Evolutionary conservation across 495 filamentous ascomycete genomes (phyloP).

Genomic region (Friedmanniomyces simplex): DNA sequence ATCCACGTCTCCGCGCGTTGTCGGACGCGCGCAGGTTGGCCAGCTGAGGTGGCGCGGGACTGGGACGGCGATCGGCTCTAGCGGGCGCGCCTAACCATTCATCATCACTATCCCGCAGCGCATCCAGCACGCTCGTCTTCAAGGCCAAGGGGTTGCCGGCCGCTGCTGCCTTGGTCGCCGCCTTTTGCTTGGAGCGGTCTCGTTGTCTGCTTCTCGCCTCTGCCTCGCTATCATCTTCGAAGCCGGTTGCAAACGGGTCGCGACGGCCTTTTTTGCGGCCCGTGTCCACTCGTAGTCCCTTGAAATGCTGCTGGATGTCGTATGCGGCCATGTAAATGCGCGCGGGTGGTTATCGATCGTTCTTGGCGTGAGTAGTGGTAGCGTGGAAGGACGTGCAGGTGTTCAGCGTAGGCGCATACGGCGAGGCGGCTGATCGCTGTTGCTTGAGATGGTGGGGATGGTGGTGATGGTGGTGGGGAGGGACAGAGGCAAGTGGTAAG

Average conservation of each 20-base stretch:
- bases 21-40: constrained; percentile 6
- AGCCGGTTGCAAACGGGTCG: constrained; percentile 19
- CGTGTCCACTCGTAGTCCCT: constrained; percentile 13
- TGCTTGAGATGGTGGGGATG: neutral
- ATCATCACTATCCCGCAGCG: constrained; percentile 10
- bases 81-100: constrained; percentile 5
- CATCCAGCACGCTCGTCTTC: neutral
- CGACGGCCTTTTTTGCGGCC: constrained; percentile 14
- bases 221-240: constrained; percentile 23
- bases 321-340: constrained; percentile 17
- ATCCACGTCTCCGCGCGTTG: constrained; percentile 9
- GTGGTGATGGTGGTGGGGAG: neutral
- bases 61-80: constrained; percentile 13
- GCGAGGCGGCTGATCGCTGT: too few relatives aligned
- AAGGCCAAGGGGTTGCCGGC: neutral
- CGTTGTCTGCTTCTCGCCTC: constrained; percentile 8
- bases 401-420: too few relatives aligned
- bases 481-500: neutral
- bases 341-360: neutral
- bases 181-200: constrained; percentile 5
- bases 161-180: neutral
- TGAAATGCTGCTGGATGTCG: constrained; percentile 19
- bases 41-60: constrained; percentile 13
- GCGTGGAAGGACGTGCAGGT: too few relatives aligned
- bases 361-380: neutral